Conservation (phyloP, 768 basidiomycete genomes). For the Leccinum barrowsii region DNA sequence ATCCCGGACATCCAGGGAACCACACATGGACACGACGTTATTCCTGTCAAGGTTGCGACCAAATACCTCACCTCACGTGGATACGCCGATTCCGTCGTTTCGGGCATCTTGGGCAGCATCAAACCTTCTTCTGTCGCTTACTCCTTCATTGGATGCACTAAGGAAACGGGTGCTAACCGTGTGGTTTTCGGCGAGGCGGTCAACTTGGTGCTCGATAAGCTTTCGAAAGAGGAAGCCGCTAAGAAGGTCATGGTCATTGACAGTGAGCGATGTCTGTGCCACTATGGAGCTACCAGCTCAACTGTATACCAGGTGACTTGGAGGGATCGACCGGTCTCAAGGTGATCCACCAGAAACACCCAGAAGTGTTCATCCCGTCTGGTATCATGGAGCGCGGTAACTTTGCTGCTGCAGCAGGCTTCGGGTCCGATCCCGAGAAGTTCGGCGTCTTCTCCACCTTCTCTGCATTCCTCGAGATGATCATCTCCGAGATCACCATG, state of each 20-base stretch:
- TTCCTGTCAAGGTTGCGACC: constrained; percentile 76
- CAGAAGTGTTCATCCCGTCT: constrained; percentile 82
- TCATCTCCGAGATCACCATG: constrained; percentile 87
- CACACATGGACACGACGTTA: constrained; percentile 80
- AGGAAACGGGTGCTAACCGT: constrained; percentile 76
- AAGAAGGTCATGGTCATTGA: constrained; percentile 87
- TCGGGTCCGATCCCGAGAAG: constrained; percentile 79
- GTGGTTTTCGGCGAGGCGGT: constrained; percentile 86
- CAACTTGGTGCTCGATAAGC: constrained; percentile 67
- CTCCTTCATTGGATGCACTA: constrained; percentile 65
- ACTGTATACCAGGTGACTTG: constrained; percentile 55
- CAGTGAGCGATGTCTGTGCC: constrained; percentile 40
- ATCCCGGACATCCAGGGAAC: constrained; percentile 76
- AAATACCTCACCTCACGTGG: constrained; percentile 69
- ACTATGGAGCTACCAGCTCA: neutral
- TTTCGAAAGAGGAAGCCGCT: constrained; percentile 72
- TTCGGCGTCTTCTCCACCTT: constrained; percentile 90
- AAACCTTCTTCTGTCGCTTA: constrained; percentile 55
- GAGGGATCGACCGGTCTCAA: constrained; percentile 90
- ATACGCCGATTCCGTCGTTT: constrained; percentile 44
- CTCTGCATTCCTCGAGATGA: constrained; percentile 90
- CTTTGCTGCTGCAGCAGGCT: constrained; percentile 81
- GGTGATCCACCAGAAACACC: constrained; percentile 85
- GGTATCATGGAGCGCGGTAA: constrained; percentile 87
- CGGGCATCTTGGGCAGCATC: constrained; percentile 59